These are phyloP conservation scores for Anacardium occidentale DNA, from an alignment of 345 rosid species.

Conservation along the genomic window DNA sequence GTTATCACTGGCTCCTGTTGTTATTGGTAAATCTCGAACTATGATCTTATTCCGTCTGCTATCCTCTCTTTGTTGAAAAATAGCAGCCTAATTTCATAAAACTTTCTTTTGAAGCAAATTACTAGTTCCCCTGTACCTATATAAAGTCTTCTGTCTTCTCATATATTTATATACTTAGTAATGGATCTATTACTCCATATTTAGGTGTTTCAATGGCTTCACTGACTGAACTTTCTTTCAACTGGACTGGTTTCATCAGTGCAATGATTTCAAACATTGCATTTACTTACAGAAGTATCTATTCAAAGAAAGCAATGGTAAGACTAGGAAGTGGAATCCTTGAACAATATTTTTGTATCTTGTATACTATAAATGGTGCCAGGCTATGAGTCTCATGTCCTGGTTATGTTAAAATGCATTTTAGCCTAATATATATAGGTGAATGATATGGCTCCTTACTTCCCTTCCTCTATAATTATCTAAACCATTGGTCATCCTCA, in stretches of 20 bases:
- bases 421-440: neutral
- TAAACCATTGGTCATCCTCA: neutral
- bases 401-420: neutral
- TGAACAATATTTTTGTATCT: neutral
- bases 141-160: neutral
- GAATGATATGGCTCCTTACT: neutral
- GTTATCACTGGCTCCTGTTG: slow-evolving; percentile 55
- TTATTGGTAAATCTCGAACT: slow-evolving; percentile 34
- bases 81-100: neutral
- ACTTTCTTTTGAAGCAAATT: neutral
- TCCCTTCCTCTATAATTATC: neutral
- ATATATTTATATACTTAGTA: neutral
- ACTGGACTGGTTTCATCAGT: slow-evolving; percentile 52
- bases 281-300: slow-evolving; percentile 55
- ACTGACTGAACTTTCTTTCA: slow-evolving; percentile 54
- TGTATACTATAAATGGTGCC: neutral
- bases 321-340: slow-evolving; percentile 5
- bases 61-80: neutral
- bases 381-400: neutral
- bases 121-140: neutral
- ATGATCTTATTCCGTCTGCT: neutral
- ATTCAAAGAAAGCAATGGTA: slow-evolving; percentile 58
- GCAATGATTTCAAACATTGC: slow-evolving; percentile 57
- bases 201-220: slow-evolving; percentile 60
- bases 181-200: slow-evolving; percentile 10